Conservation (phyloP, 495 filamentous ascomycete species). For the Glonium stellatum region DNA sequence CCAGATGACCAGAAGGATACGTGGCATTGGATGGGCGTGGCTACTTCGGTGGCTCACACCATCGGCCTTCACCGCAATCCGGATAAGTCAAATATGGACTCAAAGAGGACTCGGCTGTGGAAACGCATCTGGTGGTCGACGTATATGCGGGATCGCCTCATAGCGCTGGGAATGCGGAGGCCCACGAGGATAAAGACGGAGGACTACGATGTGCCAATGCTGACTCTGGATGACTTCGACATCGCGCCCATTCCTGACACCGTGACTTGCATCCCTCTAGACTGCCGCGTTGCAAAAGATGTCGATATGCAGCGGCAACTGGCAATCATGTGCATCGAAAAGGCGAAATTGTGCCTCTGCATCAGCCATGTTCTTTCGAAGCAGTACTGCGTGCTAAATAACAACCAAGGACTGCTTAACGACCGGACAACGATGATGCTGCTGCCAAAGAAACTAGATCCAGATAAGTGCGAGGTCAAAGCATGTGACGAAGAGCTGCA, state of each 20-base stretch:
- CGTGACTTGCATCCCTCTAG: conserved; percentile 51
- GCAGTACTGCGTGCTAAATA: conserved; percentile 83
- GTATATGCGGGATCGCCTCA: conserved; percentile 81
- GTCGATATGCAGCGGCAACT: conserved; percentile 61
- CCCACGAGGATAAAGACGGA: conserved; percentile 84
- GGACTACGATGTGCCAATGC: conserved; percentile 84
- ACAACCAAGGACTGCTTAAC: conserved; percentile 57
- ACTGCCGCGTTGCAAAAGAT: conserved; percentile 61
- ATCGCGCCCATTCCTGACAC: conserved; percentile 58
- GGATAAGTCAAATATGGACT: conserved; percentile 62
- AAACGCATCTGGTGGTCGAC: conserved; percentile 94
- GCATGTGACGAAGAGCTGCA: conserved; percentile 65
- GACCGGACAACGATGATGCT: conserved; percentile 80
- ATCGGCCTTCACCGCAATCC: conserved; percentile 50
- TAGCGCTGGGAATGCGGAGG: conserved; percentile 83
- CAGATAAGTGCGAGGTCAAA: conserved; percentile 66
- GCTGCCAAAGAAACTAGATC: conserved; percentile 73
- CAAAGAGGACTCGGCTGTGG: conserved; percentile 67
- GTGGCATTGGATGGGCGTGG: conserved; percentile 37
- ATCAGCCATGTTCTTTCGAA: conserved; percentile 77
- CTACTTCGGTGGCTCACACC: conserved; percentile 32
- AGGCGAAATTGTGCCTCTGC: conserved; percentile 79
- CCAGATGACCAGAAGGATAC: conserved; percentile 37
- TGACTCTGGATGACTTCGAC: conserved; percentile 77
- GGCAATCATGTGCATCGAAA: conserved; percentile 82